phyloP scores from a whole-genome alignment of 345 rosid genomes.

The Gossypium turneri region DNA sequence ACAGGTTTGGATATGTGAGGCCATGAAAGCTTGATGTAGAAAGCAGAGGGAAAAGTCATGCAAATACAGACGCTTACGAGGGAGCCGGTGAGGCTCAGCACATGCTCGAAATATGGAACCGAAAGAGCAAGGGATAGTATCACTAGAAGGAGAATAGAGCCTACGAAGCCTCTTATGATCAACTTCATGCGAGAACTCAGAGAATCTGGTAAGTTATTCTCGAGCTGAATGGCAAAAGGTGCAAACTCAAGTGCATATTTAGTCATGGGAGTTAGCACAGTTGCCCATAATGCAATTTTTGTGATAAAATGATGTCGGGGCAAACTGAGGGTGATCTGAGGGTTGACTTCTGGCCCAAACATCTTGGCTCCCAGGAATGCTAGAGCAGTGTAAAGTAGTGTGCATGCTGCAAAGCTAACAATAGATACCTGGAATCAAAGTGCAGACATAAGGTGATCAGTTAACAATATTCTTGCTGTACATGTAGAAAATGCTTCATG shows the following conservation, averaged over 20 bases:
- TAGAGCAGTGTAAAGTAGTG: slow-evolving; percentile 44
- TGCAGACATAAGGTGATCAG: background rate
- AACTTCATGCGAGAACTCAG: slow-evolving; percentile 33
- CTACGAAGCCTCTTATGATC: slow-evolving; percentile 45
- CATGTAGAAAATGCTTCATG: background rate
- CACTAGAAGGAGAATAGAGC: slow-evolving; percentile 45
- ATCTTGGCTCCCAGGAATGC: slow-evolving; percentile 72
- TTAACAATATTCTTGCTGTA: background rate
- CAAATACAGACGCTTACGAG: slow-evolving; percentile 53
- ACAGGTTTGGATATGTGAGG: slow-evolving; percentile 31
- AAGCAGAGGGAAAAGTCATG: slow-evolving; percentile 53
- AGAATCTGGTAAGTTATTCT: slow-evolving; percentile 45
- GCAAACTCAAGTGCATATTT: slow-evolving; percentile 74
- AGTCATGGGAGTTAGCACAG: slow-evolving; percentile 73
- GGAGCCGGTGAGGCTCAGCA: slow-evolving; percentile 69
- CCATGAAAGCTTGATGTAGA: slow-evolving; percentile 62
- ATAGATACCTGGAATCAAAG: slow-evolving; percentile 43
- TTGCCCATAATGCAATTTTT: slow-evolving; percentile 72
- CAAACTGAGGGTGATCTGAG: slow-evolving; percentile 73
- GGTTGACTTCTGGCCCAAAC: slow-evolving; percentile 52
- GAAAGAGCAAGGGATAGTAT: slow-evolving; percentile 55
- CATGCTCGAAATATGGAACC: slow-evolving; percentile 62
- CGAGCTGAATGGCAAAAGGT: slow-evolving; percentile 72
- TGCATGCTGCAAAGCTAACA: slow-evolving; percentile 64
- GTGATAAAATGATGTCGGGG: slow-evolving; percentile 53